Evolutionary conservation across 176 grass and related monocot genomes (phyloP).

Genomic region (Ensete ventricosum): DNA sequence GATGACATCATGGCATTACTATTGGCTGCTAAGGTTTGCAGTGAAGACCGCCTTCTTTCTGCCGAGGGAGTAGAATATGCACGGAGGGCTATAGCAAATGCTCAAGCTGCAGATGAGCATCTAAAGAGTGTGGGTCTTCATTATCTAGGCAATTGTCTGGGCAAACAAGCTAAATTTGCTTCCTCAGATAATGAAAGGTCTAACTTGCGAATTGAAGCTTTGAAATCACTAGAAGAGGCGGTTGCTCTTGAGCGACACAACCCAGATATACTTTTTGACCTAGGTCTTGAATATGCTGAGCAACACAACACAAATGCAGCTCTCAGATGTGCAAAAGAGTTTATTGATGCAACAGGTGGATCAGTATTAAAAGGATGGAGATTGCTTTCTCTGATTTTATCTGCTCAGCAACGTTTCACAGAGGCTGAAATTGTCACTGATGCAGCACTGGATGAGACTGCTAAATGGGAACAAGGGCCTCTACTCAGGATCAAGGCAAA

Average conservation of each 20-base stretch:
- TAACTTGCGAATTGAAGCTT: conserved; percentile 62
- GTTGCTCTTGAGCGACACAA: conserved; percentile 44
- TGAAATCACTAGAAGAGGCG: conserved; percentile 64
- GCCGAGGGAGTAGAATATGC: conserved; percentile 79
- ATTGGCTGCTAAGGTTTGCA: conserved; percentile 86
- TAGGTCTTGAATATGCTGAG: conserved; percentile 78
- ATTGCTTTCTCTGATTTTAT: conserved; percentile 78
- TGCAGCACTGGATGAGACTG: conserved; percentile 84
- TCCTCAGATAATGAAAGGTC: conserved; percentile 79
- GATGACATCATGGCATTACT: conserved; percentile 56
- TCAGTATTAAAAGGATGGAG: conserved; percentile 83
- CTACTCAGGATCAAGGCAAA: conserved; percentile 81
- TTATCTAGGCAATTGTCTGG: conserved; percentile 61
- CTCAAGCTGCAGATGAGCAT: conserved; percentile 48
- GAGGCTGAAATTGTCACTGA: conserved; percentile 86
- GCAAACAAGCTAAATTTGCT: conserved; percentile 60
- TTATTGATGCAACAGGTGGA: conserved; percentile 81
- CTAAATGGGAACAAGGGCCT: conserved; percentile 93
- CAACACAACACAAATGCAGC: conserved; percentile 76
- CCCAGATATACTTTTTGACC: conserved; percentile 68
- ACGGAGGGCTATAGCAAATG: conserved; percentile 44
- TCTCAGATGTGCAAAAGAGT: conserved; percentile 76
- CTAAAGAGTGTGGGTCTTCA: conserved; percentile 65
- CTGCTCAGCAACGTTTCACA: conserved; percentile 66
- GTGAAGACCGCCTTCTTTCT: conserved; percentile 44